These are phyloP conservation scores for Zygotorulaspora florentina DNA, from an alignment of 805 yeast species.

Conservation along the genomic window DNA sequence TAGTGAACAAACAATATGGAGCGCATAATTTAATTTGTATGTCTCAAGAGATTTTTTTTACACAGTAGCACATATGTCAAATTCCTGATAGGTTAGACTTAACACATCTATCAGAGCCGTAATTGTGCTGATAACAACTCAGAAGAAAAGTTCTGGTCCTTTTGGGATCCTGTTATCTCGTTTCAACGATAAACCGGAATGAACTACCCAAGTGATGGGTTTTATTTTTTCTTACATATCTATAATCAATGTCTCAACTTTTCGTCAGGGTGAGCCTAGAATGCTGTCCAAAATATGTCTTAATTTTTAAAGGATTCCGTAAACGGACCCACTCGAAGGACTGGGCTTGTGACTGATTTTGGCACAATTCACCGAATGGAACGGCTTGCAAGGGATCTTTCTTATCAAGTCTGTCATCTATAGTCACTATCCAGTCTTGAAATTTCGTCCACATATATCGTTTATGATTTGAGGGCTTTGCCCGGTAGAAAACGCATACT, in stretches of 20 bases:
- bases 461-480: constrained; percentile 5
- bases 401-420: neutral
- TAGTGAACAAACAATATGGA: constrained; percentile 4
- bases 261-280: constrained; percentile 7
- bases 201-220: neutral
- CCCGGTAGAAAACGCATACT: constrained; percentile 7
- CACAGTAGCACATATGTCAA: constrained; percentile 42
- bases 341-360: neutral
- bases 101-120: constrained; percentile 42
- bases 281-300: constrained; percentile 14
- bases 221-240: neutral
- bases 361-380: neutral
- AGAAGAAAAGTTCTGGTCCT: neutral
- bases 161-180: neutral
- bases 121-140: constrained; percentile 39
- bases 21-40: neutral
- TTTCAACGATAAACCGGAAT: neutral
- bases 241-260: neutral
- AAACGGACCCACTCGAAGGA: constrained; percentile 10
- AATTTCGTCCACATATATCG: constrained; percentile 8
- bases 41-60: neutral
- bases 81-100: constrained; percentile 36
- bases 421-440: constrained; percentile 1
- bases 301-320: constrained; percentile 7
- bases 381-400: neutral